These are phyloP conservation scores for Nothophytophthora sp. DNA, from an alignment of 352 stramenopile genomes.

Conservation along the genomic window DNA sequence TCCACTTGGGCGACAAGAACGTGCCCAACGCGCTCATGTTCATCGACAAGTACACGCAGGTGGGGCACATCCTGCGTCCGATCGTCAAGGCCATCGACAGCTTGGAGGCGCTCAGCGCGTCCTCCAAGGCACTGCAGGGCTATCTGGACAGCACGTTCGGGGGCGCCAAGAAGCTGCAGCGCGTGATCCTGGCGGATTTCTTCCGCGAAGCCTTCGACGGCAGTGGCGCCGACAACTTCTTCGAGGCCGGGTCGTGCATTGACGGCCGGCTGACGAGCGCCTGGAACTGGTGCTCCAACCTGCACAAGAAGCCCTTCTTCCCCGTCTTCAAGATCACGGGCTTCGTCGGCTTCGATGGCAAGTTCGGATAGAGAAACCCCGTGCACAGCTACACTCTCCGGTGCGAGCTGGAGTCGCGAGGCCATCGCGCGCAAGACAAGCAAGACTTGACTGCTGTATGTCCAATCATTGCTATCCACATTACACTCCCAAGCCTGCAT, in stretches of 20 bases:
- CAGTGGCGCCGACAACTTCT: slow-evolving; percentile 89
- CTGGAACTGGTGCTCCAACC: slow-evolving; percentile 93
- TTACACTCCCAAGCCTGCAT: too few relatives aligned
- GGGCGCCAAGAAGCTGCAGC: slow-evolving; percentile 62
- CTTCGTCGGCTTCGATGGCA: slow-evolving; percentile 93
- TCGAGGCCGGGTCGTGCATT: slow-evolving; percentile 86
- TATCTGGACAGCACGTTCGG: slow-evolving; percentile 80
- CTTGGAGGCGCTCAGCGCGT: slow-evolving; percentile 37
- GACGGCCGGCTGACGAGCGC: slow-evolving; percentile 91
- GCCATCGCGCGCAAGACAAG: too few relatives aligned
- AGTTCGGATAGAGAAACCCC: too few relatives aligned
- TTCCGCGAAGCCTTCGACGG: slow-evolving; percentile 95
- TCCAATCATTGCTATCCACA: slow-evolving; percentile 27
- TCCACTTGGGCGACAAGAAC: slow-evolving; percentile 95
- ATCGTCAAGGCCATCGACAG: slow-evolving; percentile 64
- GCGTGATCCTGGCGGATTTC: slow-evolving; percentile 89
- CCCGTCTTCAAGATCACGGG: slow-evolving; percentile 91
- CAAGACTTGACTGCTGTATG: too few relatives aligned
- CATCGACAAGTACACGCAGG: slow-evolving; percentile 96
- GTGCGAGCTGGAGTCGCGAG: too few relatives aligned
- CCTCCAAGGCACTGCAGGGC: slow-evolving; percentile 60
- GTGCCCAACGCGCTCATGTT: slow-evolving; percentile 96
- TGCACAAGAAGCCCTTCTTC: slow-evolving; percentile 92
- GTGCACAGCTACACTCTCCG: too few relatives aligned
- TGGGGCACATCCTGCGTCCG: slow-evolving; percentile 65